Conservation (phyloP, 2,329 filamentous ascomycete species). For the Corinectria fuckeliana region DNA sequence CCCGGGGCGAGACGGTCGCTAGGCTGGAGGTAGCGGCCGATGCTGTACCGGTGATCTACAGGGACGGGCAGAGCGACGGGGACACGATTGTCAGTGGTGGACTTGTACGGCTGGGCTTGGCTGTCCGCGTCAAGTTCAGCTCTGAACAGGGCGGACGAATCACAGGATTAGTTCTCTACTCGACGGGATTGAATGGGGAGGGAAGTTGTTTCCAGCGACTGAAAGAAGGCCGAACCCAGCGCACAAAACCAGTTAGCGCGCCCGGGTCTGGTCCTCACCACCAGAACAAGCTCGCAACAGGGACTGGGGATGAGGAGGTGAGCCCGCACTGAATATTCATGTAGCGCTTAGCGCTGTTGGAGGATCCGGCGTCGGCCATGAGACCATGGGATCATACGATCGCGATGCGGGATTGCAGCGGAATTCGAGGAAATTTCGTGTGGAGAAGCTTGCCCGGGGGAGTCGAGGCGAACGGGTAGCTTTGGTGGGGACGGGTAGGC, state of each 20-base stretch:
- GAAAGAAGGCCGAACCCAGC: slow-evolving; percentile 2
- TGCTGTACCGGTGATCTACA: slow-evolving; percentile 10
- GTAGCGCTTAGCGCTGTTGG: background rate
- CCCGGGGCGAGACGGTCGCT: background rate
- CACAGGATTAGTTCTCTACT: slow-evolving; percentile 10
- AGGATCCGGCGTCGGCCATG: slow-evolving; percentile 8
- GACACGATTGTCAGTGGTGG: background rate
- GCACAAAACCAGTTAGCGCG: slow-evolving; percentile 1
- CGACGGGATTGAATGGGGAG: background rate
- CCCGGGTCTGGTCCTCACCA: slow-evolving; percentile 1
- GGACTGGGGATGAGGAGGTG: background rate
- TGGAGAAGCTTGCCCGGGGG: background rate
- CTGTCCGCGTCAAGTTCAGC: slow-evolving; percentile 1
- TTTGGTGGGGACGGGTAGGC: background rate
- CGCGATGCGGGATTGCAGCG: background rate
- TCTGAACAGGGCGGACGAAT: background rate
- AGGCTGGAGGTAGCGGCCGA: slow-evolving; percentile 18
- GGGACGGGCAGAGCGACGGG: slow-evolving; percentile 1
- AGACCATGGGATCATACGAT: background rate
- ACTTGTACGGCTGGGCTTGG: background rate
- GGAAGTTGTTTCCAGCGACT: slow-evolving; percentile 5
- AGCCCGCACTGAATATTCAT: slow-evolving; percentile 13
- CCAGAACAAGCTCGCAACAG: slow-evolving; percentile 1
- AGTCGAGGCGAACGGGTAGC: no score
- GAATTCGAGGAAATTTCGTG: background rate